Conservation (phyloP, 2,329 filamentous ascomycete species). For the Leptographium lundbergii region DNA sequence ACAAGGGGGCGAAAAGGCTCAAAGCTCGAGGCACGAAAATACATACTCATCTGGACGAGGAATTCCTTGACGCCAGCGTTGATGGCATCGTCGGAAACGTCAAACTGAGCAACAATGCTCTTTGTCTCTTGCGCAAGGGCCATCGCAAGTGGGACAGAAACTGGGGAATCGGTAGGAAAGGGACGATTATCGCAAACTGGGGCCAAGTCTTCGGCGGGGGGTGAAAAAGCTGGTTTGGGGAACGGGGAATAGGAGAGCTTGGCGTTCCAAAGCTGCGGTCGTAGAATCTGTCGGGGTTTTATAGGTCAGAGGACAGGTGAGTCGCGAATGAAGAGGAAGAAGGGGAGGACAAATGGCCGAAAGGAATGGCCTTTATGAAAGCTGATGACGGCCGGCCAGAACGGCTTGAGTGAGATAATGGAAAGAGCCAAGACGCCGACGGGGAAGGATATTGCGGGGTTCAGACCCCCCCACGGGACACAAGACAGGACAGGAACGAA, state of each 20-base stretch:
- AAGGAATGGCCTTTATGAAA: neutral
- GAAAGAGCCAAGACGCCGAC: neutral
- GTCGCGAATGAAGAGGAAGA: neutral
- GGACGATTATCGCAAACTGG: conserved; percentile 43
- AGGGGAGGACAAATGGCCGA: neutral
- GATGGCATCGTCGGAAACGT: conserved; percentile 66
- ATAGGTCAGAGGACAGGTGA: neutral
- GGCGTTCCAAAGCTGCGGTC: conserved; percentile 38
- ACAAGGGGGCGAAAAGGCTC: neutral
- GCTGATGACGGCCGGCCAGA: too few species aligned
- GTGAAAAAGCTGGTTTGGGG: conserved; percentile 26
- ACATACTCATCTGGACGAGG: conserved; percentile 62
- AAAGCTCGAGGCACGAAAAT: neutral
- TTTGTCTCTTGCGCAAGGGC: conserved; percentile 57
- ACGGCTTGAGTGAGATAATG: neutral
- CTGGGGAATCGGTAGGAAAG: conserved; percentile 40
- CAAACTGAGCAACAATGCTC: conserved; percentile 73
- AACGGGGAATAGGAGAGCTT: conserved; percentile 29
- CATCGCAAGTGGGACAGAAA: conserved; percentile 47
- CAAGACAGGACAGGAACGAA: neutral
- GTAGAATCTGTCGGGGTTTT: conserved; percentile 15
- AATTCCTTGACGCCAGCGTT: conserved; percentile 77
- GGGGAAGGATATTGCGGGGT: neutral
- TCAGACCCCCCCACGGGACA: neutral
- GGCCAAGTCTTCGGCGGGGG: conserved; percentile 23